These are phyloP conservation scores for Passiflora organensis DNA, from an alignment of 345 rosid genomes.

Conservation along the genomic window DNA sequence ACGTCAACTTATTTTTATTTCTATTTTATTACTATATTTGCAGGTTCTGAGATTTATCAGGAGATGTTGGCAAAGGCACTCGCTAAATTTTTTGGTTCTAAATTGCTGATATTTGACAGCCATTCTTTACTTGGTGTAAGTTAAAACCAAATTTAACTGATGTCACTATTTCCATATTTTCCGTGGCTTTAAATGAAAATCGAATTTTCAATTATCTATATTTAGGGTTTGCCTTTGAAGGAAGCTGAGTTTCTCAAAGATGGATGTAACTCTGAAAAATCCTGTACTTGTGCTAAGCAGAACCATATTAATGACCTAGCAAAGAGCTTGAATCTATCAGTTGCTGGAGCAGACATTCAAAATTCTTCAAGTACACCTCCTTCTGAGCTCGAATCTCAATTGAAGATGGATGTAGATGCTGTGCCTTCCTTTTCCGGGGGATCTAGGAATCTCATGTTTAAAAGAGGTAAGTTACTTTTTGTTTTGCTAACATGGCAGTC, in stretches of 20 bases:
- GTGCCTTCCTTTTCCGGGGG: conserved; percentile 45
- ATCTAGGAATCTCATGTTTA: conserved; percentile 47
- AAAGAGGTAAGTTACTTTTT: conserved; percentile 45
- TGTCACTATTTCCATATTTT: conserved; percentile 1
- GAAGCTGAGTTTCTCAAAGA: conserved; percentile 70
- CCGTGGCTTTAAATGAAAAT: conserved; percentile 1
- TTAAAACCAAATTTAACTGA: conserved; percentile 14
- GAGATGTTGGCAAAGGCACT: conserved; percentile 89
- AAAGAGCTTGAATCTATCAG: conserved; percentile 38
- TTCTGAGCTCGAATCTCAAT: conserved; percentile 50
- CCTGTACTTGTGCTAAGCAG: conserved; percentile 43
- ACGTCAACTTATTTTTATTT: conserved; percentile 1
- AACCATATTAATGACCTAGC: conserved; percentile 35
- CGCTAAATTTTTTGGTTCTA: conserved; percentile 69
- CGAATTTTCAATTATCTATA: conserved; percentile 18
- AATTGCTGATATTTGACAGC: conserved; percentile 79
- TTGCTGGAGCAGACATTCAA: conserved; percentile 50
- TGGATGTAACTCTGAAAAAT: conserved; percentile 52
- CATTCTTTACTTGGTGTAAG: conserved; percentile 80
- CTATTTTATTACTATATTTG: conserved; percentile 15
- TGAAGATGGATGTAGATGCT: conserved; percentile 49
- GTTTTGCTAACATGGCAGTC: conserved; percentile 7
- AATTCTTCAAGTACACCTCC: conserved; percentile 48
- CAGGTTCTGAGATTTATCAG: conserved; percentile 92
- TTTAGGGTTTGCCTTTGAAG: conserved; percentile 77